Conservation (phyloP, 2,329 filamentous ascomycete genomes). For the Chaetomium sp. region DNA sequence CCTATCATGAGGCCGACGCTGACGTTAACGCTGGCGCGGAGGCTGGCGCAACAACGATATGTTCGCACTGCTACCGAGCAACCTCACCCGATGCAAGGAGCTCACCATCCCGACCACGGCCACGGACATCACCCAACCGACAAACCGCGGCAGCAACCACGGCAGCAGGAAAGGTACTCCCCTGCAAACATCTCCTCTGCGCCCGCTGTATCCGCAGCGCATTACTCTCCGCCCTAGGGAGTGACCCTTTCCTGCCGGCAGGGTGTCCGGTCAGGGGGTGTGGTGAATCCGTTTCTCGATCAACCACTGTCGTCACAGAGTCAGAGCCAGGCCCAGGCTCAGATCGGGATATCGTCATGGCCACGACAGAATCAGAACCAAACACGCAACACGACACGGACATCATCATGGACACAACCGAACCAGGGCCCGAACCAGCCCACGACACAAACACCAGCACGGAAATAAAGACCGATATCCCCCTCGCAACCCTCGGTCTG, state of each 20-base stretch:
- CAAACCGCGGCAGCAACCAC: not conserved
- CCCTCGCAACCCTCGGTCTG: slow-evolving; percentile 5
- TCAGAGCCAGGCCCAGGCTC: too few species aligned
- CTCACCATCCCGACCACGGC: not conserved
- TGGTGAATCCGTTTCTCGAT: not conserved
- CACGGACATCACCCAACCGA: not conserved
- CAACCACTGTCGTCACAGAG: too few species aligned
- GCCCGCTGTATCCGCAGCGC: not conserved
- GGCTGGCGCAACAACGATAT: too few species aligned
- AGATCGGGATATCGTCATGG: too few species aligned
- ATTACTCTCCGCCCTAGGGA: slow-evolving; percentile 2
- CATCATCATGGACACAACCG: not conserved
- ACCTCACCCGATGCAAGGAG: too few species aligned
- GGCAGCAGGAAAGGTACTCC: not conserved
- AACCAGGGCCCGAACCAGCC: not conserved
- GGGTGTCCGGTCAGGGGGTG: not conserved
- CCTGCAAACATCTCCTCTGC: slow-evolving; percentile 11
- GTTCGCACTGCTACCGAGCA: too few species aligned
- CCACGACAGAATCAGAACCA: too few species aligned
- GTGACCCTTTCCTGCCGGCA: slow-evolving; percentile 7
- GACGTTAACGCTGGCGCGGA: too few species aligned
- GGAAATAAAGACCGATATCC: not conserved
- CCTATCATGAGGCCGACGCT: too few species aligned
- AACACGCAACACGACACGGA: too few species aligned
- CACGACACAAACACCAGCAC: not conserved